Evolutionary conservation across 139 green algal genomes (phyloP).

Genomic region (Chlorella sp.): DNA sequence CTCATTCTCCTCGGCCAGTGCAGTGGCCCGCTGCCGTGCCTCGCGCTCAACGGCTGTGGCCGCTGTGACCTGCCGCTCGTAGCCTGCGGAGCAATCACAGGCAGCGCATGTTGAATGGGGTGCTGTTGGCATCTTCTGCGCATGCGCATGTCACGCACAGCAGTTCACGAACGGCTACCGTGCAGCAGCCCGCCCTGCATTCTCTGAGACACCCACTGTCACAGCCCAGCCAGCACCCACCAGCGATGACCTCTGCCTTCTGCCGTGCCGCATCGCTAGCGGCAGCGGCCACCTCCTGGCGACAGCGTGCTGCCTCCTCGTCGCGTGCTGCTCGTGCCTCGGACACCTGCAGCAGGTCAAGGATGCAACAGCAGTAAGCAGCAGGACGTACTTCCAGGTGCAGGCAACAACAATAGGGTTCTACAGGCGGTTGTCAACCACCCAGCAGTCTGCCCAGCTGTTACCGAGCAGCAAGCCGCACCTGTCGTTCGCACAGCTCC

Average conservation of each 20-base stretch:
- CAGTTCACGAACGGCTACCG: too few species aligned
- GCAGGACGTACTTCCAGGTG: too few species aligned
- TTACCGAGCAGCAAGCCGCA: too few species aligned
- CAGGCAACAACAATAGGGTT: too few species aligned
- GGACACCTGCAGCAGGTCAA: conserved; percentile 39
- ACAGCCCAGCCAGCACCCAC: background rate
- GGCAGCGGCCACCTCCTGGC: conserved; percentile 3
- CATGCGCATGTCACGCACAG: too few species aligned
- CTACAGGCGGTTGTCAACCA: too few species aligned
- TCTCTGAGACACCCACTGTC: too few species aligned
- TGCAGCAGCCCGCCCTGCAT: too few species aligned
- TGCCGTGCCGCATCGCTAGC: conserved; percentile 13
- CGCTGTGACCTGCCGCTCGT: conserved; percentile 36
- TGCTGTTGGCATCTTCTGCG: too few species aligned
- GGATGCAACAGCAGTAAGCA: background rate
- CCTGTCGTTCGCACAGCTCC: conserved; percentile 34
- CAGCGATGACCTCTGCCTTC: conserved; percentile 32
- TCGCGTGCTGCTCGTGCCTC: conserved; percentile 37
- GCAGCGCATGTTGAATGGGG: too few species aligned
- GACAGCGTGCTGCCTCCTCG: conserved; percentile 24
- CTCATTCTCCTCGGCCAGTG: conserved; percentile 40
- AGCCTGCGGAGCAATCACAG: conserved; percentile 34
- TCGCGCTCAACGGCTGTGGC: conserved; percentile 37
- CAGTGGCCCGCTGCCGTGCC: conserved; percentile 6
- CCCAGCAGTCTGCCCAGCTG: too few species aligned